A percentile compares a stretch with the other conserved stretches of the same genome.
These are phyloP conservation scores for Aegilops tauschii DNA, from an alignment of 176 grass and related monocot genomes.

Conservation along the genomic window DNA sequence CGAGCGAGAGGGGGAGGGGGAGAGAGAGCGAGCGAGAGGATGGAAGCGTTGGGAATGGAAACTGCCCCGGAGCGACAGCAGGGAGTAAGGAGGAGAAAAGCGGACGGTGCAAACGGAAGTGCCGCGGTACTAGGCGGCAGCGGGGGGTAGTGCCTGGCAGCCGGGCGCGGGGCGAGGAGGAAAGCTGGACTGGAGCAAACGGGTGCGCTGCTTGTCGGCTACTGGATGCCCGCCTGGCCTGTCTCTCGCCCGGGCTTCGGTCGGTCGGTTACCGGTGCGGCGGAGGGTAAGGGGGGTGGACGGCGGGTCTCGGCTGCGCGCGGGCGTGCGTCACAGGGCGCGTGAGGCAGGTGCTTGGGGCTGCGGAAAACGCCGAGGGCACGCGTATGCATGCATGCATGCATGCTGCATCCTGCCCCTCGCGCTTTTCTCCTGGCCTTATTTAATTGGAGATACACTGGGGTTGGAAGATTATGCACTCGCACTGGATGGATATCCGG, in stretches of 20 bases:
- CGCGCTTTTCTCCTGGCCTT: background rate
- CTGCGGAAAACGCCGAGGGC: background rate
- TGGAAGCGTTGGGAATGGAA: background rate
- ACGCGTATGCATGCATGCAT: background rate
- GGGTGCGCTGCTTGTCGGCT: constrained; percentile 29
- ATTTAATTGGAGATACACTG: background rate
- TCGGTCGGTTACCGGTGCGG: constrained; percentile 22
- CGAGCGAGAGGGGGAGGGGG: background rate
- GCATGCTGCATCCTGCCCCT: no score
- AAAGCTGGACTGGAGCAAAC: background rate
- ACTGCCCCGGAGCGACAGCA: background rate
- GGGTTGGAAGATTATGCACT: background rate
- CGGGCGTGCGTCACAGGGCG: no score
- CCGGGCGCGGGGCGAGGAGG: background rate
- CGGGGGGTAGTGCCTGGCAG: constrained; percentile 2
- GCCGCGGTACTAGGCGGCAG: background rate
- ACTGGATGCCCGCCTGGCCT: background rate
- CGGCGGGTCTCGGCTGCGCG: background rate
- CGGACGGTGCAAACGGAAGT: background rate
- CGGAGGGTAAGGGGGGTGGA: background rate
- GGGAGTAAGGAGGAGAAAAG: background rate
- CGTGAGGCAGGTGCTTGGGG: background rate
- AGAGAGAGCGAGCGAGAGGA: background rate
- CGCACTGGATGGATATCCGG: no score
- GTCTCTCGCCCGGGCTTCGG: no score